A percentile compares a stretch with the other conserved stretches of the same genome.
Evolutionary conservation across 805 yeast species (phyloP).

Genomic region (Sporopachydermia lactativora): DNA sequence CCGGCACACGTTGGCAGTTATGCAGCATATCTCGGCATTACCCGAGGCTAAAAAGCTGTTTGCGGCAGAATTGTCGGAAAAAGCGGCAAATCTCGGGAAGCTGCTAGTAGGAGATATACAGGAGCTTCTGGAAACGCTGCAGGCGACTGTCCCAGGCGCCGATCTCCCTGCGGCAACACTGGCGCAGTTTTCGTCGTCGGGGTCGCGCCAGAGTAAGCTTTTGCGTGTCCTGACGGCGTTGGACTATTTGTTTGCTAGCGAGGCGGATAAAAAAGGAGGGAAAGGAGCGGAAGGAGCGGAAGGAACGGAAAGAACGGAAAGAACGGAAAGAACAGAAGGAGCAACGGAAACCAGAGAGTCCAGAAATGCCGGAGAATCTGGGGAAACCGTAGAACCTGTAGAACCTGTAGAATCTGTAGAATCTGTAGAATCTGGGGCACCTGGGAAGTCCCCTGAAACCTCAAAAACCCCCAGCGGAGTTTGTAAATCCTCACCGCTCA

Average conservation of each 20-base stretch:
- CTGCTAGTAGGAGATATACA: constrained; percentile 41
- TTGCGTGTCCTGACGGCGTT: constrained; percentile 75
- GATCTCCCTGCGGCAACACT: constrained; percentile 42
- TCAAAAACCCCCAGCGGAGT: no score
- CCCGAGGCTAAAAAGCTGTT: constrained; percentile 49
- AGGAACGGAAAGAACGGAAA: constrained; percentile 12
- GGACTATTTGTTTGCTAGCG: constrained; percentile 56
- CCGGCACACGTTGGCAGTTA: constrained; percentile 67
- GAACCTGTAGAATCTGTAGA: no score
- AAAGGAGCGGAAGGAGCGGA: constrained; percentile 22
- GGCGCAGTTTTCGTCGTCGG: constrained; percentile 57
- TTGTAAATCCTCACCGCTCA: constrained; percentile 42
- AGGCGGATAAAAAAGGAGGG: background rate
- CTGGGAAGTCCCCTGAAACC: no score
- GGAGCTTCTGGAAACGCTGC: constrained; percentile 31
- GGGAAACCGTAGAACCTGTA: constrained; percentile 7
- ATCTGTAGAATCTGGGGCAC: constrained; percentile 6
- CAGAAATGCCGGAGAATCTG: constrained; percentile 7
- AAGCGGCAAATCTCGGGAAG: constrained; percentile 47
- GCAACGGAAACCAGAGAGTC: constrained; percentile 9
- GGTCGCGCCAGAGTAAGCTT: constrained; percentile 83
- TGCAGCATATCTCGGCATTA: constrained; percentile 59
- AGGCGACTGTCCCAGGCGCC: constrained; percentile 22
- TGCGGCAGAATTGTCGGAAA: constrained; percentile 48
- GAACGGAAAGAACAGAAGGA: constrained; percentile 12